Conservation (phyloP, 2,329 filamentous ascomycete genomes). For the Calonectria pseudoturangicola region DNA sequence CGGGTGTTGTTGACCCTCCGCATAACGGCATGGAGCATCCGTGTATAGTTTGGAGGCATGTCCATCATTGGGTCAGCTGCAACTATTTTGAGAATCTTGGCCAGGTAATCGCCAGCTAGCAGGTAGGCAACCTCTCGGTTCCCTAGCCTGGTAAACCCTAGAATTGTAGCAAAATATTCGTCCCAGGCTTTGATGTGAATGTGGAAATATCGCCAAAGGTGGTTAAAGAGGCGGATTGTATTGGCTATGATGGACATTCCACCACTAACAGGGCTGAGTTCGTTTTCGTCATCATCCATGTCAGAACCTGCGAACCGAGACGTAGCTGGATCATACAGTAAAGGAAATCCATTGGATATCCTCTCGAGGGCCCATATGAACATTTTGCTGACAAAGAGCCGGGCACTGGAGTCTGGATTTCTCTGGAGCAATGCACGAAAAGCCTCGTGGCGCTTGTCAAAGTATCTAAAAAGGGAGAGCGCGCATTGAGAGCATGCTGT, state of each 20-base stretch:
- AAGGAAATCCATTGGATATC: constrained; percentile 69
- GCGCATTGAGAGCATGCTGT: constrained; percentile 71
- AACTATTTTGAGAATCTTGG: constrained; percentile 75
- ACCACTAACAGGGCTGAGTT: constrained; percentile 31
- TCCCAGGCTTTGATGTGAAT: constrained; percentile 80
- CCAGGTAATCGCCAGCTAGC: constrained; percentile 77
- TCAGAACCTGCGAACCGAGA: constrained; percentile 46
- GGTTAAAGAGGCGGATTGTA: constrained; percentile 69
- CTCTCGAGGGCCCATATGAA: constrained; percentile 72
- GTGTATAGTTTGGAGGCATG: constrained; percentile 72
- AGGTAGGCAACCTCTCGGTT: constrained; percentile 74
- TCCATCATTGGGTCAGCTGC: constrained; percentile 73
- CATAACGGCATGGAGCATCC: constrained; percentile 71
- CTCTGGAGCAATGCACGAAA: constrained; percentile 80
- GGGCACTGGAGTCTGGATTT: constrained; percentile 74
- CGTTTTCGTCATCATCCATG: constrained; percentile 56
- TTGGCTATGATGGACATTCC: constrained; percentile 58
- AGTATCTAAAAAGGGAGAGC: constrained; percentile 77
- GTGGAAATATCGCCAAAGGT: constrained; percentile 79
- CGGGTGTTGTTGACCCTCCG: constrained; percentile 68
- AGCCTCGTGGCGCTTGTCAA: constrained; percentile 71
- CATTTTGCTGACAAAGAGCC: constrained; percentile 69
- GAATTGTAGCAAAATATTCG: constrained; percentile 83
- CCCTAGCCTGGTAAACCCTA: constrained; percentile 79
- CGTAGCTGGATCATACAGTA: constrained; percentile 64